Percentiles rank a stretch among this genome's conserved stretches.
Conservation (phyloP, 805 yeast species). For the Hagleromyces aurorensis region DNA sequence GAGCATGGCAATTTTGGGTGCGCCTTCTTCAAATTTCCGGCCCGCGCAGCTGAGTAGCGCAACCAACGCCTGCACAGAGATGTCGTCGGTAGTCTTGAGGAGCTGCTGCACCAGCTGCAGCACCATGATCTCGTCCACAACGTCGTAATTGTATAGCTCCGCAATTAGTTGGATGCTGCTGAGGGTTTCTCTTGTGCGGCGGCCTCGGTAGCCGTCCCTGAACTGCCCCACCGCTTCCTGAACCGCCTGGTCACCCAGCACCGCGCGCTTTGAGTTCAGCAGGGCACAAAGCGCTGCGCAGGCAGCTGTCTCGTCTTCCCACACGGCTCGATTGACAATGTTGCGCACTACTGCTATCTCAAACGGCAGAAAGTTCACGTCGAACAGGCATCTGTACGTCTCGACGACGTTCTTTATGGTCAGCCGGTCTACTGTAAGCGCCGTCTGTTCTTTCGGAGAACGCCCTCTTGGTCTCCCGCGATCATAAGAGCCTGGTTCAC, state of each 20-base stretch:
- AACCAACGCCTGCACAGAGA: slow-evolving; percentile 46
- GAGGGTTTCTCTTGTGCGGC: slow-evolving; percentile 38
- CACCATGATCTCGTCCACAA: slow-evolving; percentile 45
- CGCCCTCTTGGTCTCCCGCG: too few species aligned
- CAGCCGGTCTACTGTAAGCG: too few species aligned
- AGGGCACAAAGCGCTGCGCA: slow-evolving; percentile 53
- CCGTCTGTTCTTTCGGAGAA: too few species aligned
- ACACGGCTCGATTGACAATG: slow-evolving; percentile 46
- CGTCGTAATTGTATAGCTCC: slow-evolving; percentile 54
- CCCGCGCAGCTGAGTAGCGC: slow-evolving; percentile 49
- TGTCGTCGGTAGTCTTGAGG: slow-evolving; percentile 40
- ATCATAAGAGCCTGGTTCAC: too few species aligned
- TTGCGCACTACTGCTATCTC: slow-evolving; percentile 52
- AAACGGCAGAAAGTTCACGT: slow-evolving; percentile 52
- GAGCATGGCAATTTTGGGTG: slow-evolving; percentile 38
- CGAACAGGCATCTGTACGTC: slow-evolving; percentile 43
- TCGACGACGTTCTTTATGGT: slow-evolving; percentile 42
- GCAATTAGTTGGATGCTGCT: slow-evolving; percentile 45
- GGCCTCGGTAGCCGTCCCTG: slow-evolving; percentile 41
- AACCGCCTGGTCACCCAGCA: slow-evolving; percentile 51
- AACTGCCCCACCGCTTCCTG: slow-evolving; percentile 51
- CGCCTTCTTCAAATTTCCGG: slow-evolving; percentile 35
- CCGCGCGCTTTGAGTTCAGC: slow-evolving; percentile 60
- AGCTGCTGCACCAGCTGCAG: slow-evolving; percentile 47
- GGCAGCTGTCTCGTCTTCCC: slow-evolving; percentile 36